These are phyloP conservation scores for Sextonia rubra DNA, from an alignment of 164 flowering plant genomes.

Conservation along the genomic window DNA sequence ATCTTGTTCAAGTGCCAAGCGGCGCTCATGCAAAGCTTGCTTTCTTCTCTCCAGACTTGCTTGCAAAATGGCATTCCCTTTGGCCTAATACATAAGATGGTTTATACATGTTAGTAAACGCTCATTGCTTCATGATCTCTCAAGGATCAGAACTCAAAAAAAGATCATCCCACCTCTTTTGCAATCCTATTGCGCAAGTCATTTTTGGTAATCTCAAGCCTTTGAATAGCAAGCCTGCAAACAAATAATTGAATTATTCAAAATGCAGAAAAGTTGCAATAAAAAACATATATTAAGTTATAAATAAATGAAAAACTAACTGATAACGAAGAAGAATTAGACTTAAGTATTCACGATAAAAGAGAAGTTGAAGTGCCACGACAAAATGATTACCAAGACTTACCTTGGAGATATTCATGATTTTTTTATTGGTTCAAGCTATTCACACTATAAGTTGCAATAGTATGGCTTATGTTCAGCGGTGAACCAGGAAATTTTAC, in stretches of 20 bases:
- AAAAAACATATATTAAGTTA: too few relatives aligned
- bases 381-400: too few relatives aligned
- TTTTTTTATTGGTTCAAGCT: too few relatives aligned
- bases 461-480: too few relatives aligned
- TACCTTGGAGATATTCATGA: too few relatives aligned
- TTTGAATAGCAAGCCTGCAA: conserved; percentile 89
- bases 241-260: conserved; percentile 13
- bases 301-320: too few relatives aligned
- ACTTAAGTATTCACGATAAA: too few relatives aligned
- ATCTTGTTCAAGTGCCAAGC: conserved; percentile 99
- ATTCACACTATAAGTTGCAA: too few relatives aligned
- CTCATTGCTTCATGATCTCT: not conserved
- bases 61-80: conserved; percentile 94
- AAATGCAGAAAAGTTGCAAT: not conserved
- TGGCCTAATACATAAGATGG: conserved; percentile 49
- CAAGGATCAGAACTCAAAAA: conserved; percentile 5
- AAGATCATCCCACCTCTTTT: conserved; percentile 61
- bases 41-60: conserved; percentile 98
- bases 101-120: conserved; percentile 12
- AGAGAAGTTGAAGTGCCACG: too few relatives aligned
- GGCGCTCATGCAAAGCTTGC: conserved; percentile 97
- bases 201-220: conserved; percentile 90
- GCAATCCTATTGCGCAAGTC: conserved; percentile 92
- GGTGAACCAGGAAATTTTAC: too few relatives aligned
- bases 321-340: too few relatives aligned